Evolutionary conservation across 2,329 filamentous ascomycete species (phyloP).

Genomic region (Whalleya microplaca): DNA sequence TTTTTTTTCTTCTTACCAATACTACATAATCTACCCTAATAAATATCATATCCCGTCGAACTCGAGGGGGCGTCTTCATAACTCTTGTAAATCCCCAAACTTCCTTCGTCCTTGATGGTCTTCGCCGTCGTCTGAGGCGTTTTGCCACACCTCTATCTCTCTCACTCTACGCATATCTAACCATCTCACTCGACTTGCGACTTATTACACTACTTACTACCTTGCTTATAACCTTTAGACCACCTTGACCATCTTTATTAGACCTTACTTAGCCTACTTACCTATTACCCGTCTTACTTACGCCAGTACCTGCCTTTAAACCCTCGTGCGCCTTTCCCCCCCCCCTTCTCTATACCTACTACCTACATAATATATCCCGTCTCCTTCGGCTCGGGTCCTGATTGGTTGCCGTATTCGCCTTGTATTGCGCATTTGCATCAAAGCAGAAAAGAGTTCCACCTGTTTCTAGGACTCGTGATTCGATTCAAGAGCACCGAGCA

Average conservation of each 20-base stretch:
- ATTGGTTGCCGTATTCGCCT: conserved; percentile 20
- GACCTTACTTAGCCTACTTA: too few species aligned
- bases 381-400: conserved; percentile 8
- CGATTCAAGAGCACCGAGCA: neutral
- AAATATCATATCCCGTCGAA: neutral
- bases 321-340: conserved; percentile 2
- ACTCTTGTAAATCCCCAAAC: conserved; percentile 17
- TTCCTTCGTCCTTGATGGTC: conserved; percentile 16
- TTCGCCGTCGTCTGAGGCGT: conserved; percentile 13
- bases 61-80: neutral
- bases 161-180: neutral
- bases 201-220: too few species aligned
- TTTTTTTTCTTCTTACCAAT: neutral
- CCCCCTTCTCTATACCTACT: conserved; percentile 19
- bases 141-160: conserved; percentile 8
- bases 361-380: conserved; percentile 15
- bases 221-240: too few species aligned
- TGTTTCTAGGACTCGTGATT: neutral
- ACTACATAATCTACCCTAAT: neutral
- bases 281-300: too few species aligned
- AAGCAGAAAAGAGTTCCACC: conserved; percentile 11
- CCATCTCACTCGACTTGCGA: too few species aligned
- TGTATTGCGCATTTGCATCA: conserved; percentile 14
- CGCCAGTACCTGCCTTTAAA: too few species aligned
- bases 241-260: too few species aligned